Percentiles rank a stretch among this genome's conserved stretches.
These are phyloP conservation scores for Debaryomyces sp. DNA, from an alignment of 1,139 yeast genomes.

Conservation along the genomic window DNA sequence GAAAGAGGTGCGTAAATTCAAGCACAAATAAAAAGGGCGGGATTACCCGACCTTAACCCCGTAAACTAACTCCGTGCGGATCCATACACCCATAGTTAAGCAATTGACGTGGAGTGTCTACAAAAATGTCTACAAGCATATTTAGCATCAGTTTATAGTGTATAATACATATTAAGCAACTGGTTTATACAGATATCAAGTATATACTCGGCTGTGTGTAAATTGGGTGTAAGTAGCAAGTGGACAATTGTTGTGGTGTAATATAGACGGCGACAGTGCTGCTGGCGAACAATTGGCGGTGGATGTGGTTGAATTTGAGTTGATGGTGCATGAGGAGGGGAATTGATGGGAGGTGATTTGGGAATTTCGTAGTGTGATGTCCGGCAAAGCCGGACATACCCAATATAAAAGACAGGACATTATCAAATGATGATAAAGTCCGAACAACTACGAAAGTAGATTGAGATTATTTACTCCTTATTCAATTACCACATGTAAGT, in stretches of 20 bases:
- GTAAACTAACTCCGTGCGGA: neutral
- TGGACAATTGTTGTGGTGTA: neutral
- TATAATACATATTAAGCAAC: conserved; percentile 7
- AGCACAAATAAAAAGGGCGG: neutral
- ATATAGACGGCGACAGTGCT: neutral
- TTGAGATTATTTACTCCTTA: no score
- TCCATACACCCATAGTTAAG: neutral
- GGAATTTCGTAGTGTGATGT: neutral
- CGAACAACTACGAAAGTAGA: no score
- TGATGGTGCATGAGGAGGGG: neutral
- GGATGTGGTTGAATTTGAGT: neutral
- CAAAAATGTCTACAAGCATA: neutral
- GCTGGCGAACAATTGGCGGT: neutral
- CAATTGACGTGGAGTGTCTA: neutral
- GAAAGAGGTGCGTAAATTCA: neutral
- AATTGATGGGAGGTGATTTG: neutral
- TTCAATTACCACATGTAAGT: no score
- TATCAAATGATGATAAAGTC: no score
- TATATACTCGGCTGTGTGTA: neutral
- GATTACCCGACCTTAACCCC: conserved; percentile 6
- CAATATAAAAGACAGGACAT: no score
- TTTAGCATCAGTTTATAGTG: neutral
- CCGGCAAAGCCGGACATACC: no score
- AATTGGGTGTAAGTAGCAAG: neutral
- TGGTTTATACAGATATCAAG: conserved; percentile 1